Conservation (phyloP, 2,329 filamentous ascomycete genomes). For the Emergomyces africanus region DNA sequence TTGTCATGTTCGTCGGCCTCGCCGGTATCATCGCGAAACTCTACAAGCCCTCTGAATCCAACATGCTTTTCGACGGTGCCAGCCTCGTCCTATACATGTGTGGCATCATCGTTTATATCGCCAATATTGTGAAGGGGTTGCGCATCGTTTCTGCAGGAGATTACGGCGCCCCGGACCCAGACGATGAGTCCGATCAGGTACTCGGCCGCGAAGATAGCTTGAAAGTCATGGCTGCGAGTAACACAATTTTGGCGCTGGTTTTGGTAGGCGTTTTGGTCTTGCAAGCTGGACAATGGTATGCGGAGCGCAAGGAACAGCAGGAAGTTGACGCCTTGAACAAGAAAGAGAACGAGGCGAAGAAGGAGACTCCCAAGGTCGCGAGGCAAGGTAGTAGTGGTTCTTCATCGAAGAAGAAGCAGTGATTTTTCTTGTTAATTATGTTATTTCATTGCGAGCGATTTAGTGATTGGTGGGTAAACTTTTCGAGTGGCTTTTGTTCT, state of each 20-base stretch:
- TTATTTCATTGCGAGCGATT: neutral
- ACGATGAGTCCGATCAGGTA: slow-evolving; percentile 47
- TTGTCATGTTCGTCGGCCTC: slow-evolving; percentile 79
- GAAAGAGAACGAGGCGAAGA: slow-evolving; percentile 25
- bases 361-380: slow-evolving; percentile 11
- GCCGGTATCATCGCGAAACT: slow-evolving; percentile 87
- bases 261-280: slow-evolving; percentile 82
- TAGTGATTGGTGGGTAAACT: neutral
- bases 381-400: slow-evolving; percentile 14
- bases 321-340: slow-evolving; percentile 56
- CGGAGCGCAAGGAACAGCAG: slow-evolving; percentile 80
- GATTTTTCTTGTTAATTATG: slow-evolving; percentile 6
- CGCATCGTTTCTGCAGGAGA: slow-evolving; percentile 64
- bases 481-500: neutral
- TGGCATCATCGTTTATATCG: slow-evolving; percentile 82
- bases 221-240: slow-evolving; percentile 82
- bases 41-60: slow-evolving; percentile 84
- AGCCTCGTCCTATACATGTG: slow-evolving; percentile 64
- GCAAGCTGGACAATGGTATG: slow-evolving; percentile 98
- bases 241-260: slow-evolving; percentile 89
- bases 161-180: slow-evolving; percentile 38
- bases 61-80: slow-evolving; percentile 83
- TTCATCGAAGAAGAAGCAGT: slow-evolving; percentile 21
- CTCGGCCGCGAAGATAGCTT: slow-evolving; percentile 79
- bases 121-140: slow-evolving; percentile 93